Percentiles rank a stretch among this genome's conserved stretches.
Evolutionary conservation across 768 basidiomycete genomes (phyloP).

Genomic region (Mycena sanguinolenta): DNA sequence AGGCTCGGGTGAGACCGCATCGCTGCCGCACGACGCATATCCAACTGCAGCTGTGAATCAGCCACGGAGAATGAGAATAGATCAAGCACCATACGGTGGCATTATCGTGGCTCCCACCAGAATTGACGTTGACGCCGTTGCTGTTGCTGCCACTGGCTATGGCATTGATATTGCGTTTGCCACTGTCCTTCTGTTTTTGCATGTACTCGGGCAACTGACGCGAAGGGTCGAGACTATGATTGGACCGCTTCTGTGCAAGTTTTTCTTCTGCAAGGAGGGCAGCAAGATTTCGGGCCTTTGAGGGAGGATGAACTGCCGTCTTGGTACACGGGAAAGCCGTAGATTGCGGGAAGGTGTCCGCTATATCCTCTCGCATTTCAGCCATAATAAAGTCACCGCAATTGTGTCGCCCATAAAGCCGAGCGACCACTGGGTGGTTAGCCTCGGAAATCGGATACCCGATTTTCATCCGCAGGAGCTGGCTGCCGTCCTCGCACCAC

Average conservation of each 20-base stretch:
- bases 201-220: constrained; percentile 32
- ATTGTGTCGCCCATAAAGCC: constrained; percentile 6
- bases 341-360: constrained; percentile 26
- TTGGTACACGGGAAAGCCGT: constrained; percentile 9
- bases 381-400: constrained; percentile 9
- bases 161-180: constrained; percentile 18
- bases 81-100: constrained; percentile 2
- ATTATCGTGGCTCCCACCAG: not conserved
- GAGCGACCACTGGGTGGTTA: constrained; percentile 9
- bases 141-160: not conserved
- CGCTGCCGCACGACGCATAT: constrained; percentile 27
- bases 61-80: not conserved
- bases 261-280: constrained; percentile 24
- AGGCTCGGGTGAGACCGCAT: constrained; percentile 21
- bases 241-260: not conserved
- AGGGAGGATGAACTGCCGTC: not conserved
- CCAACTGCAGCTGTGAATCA: constrained; percentile 4
- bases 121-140: not conserved
- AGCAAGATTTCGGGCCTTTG: not conserved
- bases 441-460: constrained; percentile 25
- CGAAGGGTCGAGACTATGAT: constrained; percentile 28
- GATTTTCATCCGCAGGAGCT: constrained; percentile 23
- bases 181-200: constrained; percentile 18
- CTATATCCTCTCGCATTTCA: constrained; percentile 27
- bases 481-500: constrained; percentile 9